Conservation (phyloP, 2,329 filamentous ascomycete genomes). For the Trichoderma koningiopsis region DNA sequence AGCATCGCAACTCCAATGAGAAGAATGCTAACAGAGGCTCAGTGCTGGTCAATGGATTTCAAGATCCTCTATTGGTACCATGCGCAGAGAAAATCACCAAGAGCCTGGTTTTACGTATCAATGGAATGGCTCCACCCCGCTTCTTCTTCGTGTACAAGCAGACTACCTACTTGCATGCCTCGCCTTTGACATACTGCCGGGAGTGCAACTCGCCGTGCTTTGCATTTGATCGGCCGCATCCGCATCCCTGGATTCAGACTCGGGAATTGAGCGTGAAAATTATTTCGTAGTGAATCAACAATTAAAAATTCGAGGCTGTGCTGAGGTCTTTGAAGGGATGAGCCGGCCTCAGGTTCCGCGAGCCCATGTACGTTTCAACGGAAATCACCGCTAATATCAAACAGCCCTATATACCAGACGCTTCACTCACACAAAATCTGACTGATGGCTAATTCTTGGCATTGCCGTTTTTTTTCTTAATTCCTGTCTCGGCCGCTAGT, state of each 20-base stretch:
- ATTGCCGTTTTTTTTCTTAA: neutral
- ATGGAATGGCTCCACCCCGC: neutral
- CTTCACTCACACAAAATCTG: neutral
- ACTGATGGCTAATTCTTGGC: neutral
- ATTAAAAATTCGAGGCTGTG: constrained; percentile 4
- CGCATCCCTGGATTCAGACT: neutral
- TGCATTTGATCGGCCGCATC: neutral
- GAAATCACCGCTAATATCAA: neutral
- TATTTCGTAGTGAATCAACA: neutral
- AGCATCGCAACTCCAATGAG: neutral
- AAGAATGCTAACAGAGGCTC: neutral
- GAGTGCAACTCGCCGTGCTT: neutral
- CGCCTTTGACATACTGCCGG: neutral
- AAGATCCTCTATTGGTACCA: neutral
- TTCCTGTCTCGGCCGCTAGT: neutral
- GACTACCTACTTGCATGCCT: neutral
- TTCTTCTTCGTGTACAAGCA: neutral
- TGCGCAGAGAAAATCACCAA: neutral
- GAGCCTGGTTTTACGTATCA: neutral
- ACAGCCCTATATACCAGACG: no score
- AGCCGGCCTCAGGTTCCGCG: neutral
- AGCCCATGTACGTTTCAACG: constrained; percentile 11
- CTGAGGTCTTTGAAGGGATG: neutral
- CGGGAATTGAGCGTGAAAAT: neutral
- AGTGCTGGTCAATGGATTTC: neutral